A percentile compares a stretch with the other conserved stretches of the same genome.
Evolutionary conservation across 2,329 filamentous ascomycete species (phyloP).

Genomic region (Graphilbum ipis-grandicollis): DNA sequence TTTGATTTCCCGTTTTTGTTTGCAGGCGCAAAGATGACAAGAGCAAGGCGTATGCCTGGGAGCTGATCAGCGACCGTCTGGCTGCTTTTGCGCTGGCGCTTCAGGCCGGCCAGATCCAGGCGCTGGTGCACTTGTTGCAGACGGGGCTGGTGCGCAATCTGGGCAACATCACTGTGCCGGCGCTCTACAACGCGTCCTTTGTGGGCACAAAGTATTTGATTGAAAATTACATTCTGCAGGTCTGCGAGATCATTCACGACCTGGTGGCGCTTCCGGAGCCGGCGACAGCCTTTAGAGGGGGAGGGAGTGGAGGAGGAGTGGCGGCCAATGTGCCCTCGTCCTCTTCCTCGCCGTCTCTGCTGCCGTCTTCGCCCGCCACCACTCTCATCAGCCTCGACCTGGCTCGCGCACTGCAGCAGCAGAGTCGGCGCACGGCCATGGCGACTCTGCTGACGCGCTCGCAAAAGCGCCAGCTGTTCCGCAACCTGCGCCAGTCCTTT

Average conservation of each 20-base stretch:
- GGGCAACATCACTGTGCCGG: constrained; percentile 73
- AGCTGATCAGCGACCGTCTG: constrained; percentile 62
- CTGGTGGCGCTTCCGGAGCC: constrained; percentile 48
- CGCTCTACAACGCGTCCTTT: constrained; percentile 70
- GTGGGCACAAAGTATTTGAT: constrained; percentile 81
- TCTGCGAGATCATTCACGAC: constrained; percentile 65
- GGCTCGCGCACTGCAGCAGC: constrained; percentile 6
- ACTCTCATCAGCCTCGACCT: constrained; percentile 6
- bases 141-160: constrained; percentile 69
- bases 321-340: too few species aligned
- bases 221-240: constrained; percentile 75
- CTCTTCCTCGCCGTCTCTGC: background rate
- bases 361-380: background rate
- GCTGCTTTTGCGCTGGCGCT: constrained; percentile 8
- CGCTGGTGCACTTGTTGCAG: constrained; percentile 62
- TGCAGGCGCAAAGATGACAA: constrained; percentile 63
- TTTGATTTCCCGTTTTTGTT: background rate
- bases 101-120: constrained; percentile 44
- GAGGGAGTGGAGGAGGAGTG: constrained; percentile 19
- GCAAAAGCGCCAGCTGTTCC: constrained; percentile 63
- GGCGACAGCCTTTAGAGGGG: background rate
- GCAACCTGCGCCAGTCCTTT: constrained; percentile 77
- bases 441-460: constrained; percentile 3
- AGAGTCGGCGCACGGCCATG: too few species aligned
- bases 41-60: constrained; percentile 72